These are phyloP conservation scores for Pisolithus sp. DNA, from an alignment of 768 basidiomycete species.

Conservation along the genomic window DNA sequence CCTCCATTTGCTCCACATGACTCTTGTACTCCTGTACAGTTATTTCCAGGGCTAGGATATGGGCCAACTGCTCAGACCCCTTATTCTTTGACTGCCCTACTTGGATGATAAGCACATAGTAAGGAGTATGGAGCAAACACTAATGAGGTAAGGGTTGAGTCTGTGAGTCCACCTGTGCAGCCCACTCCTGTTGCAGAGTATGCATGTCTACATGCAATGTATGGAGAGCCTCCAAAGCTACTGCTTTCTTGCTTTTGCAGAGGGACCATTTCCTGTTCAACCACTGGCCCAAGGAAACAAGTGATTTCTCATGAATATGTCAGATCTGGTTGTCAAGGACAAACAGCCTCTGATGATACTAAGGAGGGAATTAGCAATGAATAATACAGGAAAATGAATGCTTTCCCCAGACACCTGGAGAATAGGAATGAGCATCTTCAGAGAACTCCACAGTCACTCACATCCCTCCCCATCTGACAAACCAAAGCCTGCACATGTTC, in stretches of 20 bases:
- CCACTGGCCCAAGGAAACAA: conserved; percentile 4
- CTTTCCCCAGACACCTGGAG: too few species aligned
- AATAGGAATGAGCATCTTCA: too few species aligned
- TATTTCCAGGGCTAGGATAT: conserved; percentile 3
- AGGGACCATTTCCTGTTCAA: neutral
- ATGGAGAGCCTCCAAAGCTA: neutral
- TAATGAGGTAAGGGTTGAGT: conserved; percentile 1
- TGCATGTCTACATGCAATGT: neutral
- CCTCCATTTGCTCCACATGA: neutral
- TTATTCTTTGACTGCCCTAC: conserved; percentile 1
- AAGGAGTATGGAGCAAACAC: neutral
- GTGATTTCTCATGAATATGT: neutral
- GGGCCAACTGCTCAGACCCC: neutral
- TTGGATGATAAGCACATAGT: neutral
- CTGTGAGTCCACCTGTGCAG: conserved; percentile 1
- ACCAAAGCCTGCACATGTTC: too few species aligned
- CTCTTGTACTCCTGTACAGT: neutral
- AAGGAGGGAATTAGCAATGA: neutral
- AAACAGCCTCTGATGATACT: conserved; percentile 9
- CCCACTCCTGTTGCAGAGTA: neutral
- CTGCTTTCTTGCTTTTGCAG: neutral
- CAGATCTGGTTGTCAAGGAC: conserved; percentile 6
- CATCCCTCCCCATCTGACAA: too few species aligned
- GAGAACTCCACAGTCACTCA: too few species aligned
- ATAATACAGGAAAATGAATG: neutral